Base-by-base conservation (phyloP, 2,329 filamentous ascomycete species). In the Leptographium galeiforme region DNA sequence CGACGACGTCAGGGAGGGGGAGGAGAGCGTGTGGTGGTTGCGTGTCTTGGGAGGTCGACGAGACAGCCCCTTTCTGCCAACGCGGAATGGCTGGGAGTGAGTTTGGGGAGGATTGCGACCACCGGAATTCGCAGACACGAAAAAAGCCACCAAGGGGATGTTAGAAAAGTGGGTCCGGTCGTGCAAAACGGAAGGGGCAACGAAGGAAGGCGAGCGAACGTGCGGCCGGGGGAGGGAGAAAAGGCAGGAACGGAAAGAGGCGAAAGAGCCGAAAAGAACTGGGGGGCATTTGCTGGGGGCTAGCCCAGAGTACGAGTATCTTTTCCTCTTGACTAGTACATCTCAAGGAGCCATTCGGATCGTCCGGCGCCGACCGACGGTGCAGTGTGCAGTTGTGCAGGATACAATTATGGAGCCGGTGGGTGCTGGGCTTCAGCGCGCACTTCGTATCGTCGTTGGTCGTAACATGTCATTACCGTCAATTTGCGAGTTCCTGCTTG, bases 101-200 rank as follows among this genome's bases (percentile, higher is more conserved):
- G n/a, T 51, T 51, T 50, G 25, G 49, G 30, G 49, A 40, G 49
- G 40, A 33, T 33, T 43, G 49, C 39, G 40, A 51, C 36, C 32
- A 44, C 39, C 43, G 49, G 48, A 52, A 52, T 38, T 46, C 41
- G 43, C 41, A 52, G 30, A 48, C 40, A 53, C 51, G 45, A 49
- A 44, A 53, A 43, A 43, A 45, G 43, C 30, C 25, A 25, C 32
- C 13, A 47, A 43, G 32, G 41, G 30, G 48, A 33, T n/a, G 34
- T 11, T 30, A 48, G 38, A 50, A 50, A 50, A 50, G 45, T 16
- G 49, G 39, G 30, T 13, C 41, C n/a, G 11, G 30, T 43, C 36
- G 49, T 38, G 36, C 18, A 8, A 43, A 33, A 18, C 36, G 40
- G 45, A 48, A 51, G 40, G 40, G 48, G 25, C 25, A 25, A 25